A percentile compares a stretch with the other conserved stretches of the same genome.
These are phyloP conservation scores for Naganishia cerealis DNA, from an alignment of 1,284 basidiomycete species.

Conservation along the genomic window DNA sequence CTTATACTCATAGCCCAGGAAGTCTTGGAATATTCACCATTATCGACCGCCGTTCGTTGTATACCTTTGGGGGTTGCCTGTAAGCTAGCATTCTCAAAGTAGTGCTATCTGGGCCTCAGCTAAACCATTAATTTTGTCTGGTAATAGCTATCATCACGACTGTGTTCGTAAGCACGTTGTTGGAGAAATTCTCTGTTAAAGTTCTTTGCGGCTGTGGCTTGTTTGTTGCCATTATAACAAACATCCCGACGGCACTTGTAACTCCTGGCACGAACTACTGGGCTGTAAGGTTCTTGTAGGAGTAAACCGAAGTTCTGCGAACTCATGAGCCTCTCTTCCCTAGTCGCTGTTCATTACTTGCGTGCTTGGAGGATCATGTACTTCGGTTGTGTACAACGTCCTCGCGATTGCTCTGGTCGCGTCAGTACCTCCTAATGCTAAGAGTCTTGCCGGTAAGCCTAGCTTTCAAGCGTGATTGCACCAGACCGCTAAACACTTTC, in stretches of 20 bases:
- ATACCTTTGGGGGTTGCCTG: conserved; percentile 11
- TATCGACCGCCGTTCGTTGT: not conserved
- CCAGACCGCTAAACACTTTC: not conserved
- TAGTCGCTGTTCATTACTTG: conserved; percentile 1
- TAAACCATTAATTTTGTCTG: not conserved
- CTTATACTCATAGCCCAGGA: conserved; percentile 11
- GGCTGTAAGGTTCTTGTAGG: not conserved
- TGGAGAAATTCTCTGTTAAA: conserved; percentile 20
- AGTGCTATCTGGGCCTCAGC: not conserved
- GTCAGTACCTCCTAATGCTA: conserved; percentile 1
- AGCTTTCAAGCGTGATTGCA: not conserved
- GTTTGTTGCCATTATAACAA: not conserved
- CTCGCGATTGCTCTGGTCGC: conserved; percentile 8
- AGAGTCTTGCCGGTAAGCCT: conserved; percentile 9
- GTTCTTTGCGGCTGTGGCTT: not conserved
- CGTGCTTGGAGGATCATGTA: not conserved
- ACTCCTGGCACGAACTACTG: conserved; percentile 8
- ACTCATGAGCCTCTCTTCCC: not conserved
- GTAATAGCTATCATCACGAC: conserved; percentile 2
- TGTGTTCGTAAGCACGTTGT: conserved; percentile 11
- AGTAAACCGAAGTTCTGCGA: not conserved
- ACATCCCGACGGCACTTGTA: conserved; percentile 12
- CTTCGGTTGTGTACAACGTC: conserved; percentile 12
- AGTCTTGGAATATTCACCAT: conserved; percentile 8
- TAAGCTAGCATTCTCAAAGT: not conserved